Percentiles rank a stretch among this genome's conserved stretches.
These are phyloP conservation scores for Kwoniella heveanensis DNA, from an alignment of 768 basidiomycete genomes.

Conservation along the genomic window DNA sequence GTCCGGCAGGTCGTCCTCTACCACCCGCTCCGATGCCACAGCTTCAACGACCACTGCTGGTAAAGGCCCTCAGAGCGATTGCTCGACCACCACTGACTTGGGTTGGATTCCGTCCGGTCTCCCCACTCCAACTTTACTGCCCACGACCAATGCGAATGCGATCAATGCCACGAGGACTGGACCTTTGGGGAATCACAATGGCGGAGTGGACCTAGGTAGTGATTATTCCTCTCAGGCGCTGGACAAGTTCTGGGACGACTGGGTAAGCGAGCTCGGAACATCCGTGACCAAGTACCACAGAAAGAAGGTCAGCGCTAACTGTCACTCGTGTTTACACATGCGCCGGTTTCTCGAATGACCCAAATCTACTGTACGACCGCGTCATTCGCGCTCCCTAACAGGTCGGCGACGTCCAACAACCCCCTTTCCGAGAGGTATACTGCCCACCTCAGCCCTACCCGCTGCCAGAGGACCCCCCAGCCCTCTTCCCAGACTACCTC, in stretches of 20 bases:
- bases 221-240: slow-evolving; percentile 12
- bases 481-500: slow-evolving; percentile 25
- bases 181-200: slow-evolving; percentile 10
- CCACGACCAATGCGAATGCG: slow-evolving; percentile 14
- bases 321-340: too few species aligned
- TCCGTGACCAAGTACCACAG: too few species aligned
- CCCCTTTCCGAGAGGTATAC: slow-evolving; percentile 11
- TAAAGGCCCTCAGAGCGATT: neutral
- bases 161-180: slow-evolving; percentile 14
- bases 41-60: neutral
- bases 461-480: slow-evolving; percentile 17
- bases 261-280: too few species aligned
- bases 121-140: slow-evolving; percentile 10
- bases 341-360: too few species aligned
- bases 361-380: too few species aligned
- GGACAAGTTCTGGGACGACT: slow-evolving; percentile 24
- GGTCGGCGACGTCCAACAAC: slow-evolving; percentile 24
- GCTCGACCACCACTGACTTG: slow-evolving; percentile 7
- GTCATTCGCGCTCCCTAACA: neutral
- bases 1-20: neutral
- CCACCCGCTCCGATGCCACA: neutral
- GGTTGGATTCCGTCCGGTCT: slow-evolving; percentile 19
- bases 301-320: too few species aligned
- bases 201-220: slow-evolving; percentile 2
- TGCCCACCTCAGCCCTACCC: slow-evolving; percentile 28